These are phyloP conservation scores for Coemansia sp. DNA, from an alignment of 192 early-diverging fungal species.

Conservation along the genomic window DNA sequence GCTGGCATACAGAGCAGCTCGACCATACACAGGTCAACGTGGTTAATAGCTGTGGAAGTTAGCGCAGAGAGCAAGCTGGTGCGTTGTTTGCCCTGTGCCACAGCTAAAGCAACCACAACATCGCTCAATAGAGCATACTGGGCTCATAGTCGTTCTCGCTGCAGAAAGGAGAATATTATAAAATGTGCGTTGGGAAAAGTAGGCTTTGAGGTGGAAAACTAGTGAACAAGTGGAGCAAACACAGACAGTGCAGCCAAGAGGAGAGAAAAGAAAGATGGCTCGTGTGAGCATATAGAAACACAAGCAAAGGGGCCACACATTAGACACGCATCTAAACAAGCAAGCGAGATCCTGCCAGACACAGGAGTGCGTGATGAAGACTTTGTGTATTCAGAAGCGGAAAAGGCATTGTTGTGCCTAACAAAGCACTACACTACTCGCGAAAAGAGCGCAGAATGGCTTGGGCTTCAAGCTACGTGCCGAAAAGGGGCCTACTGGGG, in stretches of 20 bases:
- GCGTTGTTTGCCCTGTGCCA: neutral
- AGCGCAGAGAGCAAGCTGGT: neutral
- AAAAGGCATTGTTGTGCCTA: neutral
- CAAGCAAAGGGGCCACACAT: neutral
- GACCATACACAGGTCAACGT: neutral
- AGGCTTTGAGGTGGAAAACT: neutral
- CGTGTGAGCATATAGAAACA: neutral
- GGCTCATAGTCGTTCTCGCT: neutral
- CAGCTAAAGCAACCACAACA: neutral
- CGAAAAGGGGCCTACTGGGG: neutral
- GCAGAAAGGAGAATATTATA: neutral
- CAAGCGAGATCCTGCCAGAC: neutral
- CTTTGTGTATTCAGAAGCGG: neutral
- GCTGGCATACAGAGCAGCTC: neutral
- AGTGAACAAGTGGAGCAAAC: neutral
- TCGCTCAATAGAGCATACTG: neutral
- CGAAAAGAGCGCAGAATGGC: neutral
- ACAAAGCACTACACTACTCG: neutral
- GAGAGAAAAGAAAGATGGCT: neutral
- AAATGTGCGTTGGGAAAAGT: neutral
- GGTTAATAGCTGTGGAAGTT: neutral
- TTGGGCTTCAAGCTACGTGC: neutral
- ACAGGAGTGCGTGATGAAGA: neutral
- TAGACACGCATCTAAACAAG: neutral
- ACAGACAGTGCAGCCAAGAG: neutral